phyloP scores from a whole-genome alignment of 805 yeast species.

The Kodamaea jinghongensis region DNA sequence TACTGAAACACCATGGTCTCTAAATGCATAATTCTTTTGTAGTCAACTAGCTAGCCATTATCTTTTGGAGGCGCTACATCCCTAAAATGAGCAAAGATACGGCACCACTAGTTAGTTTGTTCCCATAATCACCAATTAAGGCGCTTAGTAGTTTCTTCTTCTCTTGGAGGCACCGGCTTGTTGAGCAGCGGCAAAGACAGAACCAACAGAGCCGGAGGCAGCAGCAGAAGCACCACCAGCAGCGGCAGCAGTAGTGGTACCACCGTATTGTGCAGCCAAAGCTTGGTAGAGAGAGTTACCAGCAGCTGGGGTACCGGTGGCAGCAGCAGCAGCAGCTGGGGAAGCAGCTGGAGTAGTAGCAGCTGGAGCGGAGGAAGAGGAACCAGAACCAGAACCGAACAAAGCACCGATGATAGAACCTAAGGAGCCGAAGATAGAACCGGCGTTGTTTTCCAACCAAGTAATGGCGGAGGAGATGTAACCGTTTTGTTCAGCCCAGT shows the following conservation, averaged over 20 bases:
- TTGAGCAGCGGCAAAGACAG: constrained; percentile 11
- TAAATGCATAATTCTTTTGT: too few relatives aligned
- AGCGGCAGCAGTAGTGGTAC: constrained; percentile 12
- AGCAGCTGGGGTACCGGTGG: constrained; percentile 1
- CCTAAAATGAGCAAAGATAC: constrained; percentile 6
- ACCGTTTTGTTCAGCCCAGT: constrained; percentile 39
- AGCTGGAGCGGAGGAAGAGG: constrained; percentile 17
- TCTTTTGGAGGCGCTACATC: constrained; percentile 4
- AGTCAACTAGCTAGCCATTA: too few relatives aligned
- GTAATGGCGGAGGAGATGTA: constrained; percentile 25
- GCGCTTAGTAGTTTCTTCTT: constrained; percentile 17
- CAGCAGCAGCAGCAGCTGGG: constrained; percentile 11
- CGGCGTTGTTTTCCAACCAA: constrained; percentile 26
- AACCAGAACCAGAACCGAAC: constrained; percentile 22
- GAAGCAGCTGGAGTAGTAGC: constrained; percentile 10
- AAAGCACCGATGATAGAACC: constrained; percentile 27
- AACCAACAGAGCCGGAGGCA: constrained; percentile 9
- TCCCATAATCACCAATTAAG: constrained; percentile 1
- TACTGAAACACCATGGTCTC: too few relatives aligned
- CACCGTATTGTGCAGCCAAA: constrained; percentile 5
- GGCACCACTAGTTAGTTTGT: background rate
- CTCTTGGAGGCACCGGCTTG: constrained; percentile 11
- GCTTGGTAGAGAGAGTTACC: background rate
- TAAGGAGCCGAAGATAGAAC: constrained; percentile 21
- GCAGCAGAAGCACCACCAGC: constrained; percentile 12